Conservation (phyloP, 306 rosid species). For the Cucurbita argyrosperma region DNA sequence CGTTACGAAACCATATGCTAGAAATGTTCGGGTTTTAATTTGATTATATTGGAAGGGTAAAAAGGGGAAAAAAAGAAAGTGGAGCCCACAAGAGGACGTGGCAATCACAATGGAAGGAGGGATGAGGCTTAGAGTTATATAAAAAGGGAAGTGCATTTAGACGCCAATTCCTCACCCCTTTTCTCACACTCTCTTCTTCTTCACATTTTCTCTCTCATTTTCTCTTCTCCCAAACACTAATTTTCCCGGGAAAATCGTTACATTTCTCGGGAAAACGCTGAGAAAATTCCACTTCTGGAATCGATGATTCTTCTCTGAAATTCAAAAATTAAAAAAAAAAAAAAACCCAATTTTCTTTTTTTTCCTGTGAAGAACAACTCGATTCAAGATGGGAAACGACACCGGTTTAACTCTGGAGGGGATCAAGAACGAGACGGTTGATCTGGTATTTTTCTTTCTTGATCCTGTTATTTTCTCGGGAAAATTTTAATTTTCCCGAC, state of each 20-base stretch:
- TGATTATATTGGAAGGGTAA: too few relatives aligned
- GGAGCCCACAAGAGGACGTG: background rate
- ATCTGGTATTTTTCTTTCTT: constrained; percentile 42
- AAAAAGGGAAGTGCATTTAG: background rate
- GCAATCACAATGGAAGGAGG: background rate
- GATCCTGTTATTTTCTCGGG: background rate
- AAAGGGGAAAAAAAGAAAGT: background rate
- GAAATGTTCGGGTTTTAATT: too few relatives aligned
- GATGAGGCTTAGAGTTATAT: background rate
- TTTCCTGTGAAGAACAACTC: background rate
- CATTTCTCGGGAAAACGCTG: background rate
- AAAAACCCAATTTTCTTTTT: background rate
- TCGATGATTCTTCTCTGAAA: background rate
- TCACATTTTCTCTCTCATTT: background rate
- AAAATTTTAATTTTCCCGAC: background rate
- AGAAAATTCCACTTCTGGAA: too few relatives aligned
- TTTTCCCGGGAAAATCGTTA: constrained; percentile 1
- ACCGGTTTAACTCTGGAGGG: constrained; percentile 41
- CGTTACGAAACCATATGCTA: too few relatives aligned
- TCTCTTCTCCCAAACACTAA: background rate
- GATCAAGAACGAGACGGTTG: constrained; percentile 87
- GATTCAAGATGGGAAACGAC: constrained; percentile 7
- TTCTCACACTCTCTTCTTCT: background rate
- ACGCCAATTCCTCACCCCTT: constrained; percentile 4
- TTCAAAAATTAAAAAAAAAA: background rate